Conservation (phyloP, 2,329 filamentous ascomycete genomes). For the Colletotrichum musae region DNA sequence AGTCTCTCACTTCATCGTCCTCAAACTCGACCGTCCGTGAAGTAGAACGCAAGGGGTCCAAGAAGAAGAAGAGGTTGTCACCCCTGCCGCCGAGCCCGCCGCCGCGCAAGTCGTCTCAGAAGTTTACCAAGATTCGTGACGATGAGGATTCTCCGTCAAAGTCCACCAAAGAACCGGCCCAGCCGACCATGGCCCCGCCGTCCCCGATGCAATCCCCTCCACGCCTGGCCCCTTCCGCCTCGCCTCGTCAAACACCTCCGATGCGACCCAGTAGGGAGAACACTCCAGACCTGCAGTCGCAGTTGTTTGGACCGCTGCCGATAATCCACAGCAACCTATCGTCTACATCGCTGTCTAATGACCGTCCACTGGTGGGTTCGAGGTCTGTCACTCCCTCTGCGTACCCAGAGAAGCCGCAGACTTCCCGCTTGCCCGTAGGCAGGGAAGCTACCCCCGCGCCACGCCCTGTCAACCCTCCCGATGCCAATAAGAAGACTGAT, state of each 20-base stretch:
- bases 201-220: slow-evolving; percentile 44
- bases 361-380: slow-evolving; percentile 52
- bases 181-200: slow-evolving; percentile 44
- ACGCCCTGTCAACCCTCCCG: slow-evolving; percentile 32
- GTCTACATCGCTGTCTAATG: slow-evolving; percentile 60
- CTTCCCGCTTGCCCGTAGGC: slow-evolving; percentile 48
- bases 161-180: slow-evolving; percentile 48
- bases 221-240: slow-evolving; percentile 46
- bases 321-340: slow-evolving; percentile 75
- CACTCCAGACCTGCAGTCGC: slow-evolving; percentile 72
- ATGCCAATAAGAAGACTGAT: slow-evolving; percentile 46
- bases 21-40: slow-evolving; percentile 78
- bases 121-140: slow-evolving; percentile 58
- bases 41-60: slow-evolving; percentile 58
- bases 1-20: slow-evolving; percentile 80
- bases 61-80: slow-evolving; percentile 60
- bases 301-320: slow-evolving; percentile 65
- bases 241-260: slow-evolving; percentile 62
- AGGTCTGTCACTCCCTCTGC: slow-evolving; percentile 54
- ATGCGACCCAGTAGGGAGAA: slow-evolving; percentile 78
- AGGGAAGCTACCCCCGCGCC: slow-evolving; percentile 55
- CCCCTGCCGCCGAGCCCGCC: slow-evolving; percentile 72
- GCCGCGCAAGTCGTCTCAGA: slow-evolving; percentile 73
- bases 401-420: slow-evolving; percentile 48
- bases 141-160: slow-evolving; percentile 57